Conservation (phyloP, 306 rosid species). For the Oxytropis ochrocephala region DNA sequence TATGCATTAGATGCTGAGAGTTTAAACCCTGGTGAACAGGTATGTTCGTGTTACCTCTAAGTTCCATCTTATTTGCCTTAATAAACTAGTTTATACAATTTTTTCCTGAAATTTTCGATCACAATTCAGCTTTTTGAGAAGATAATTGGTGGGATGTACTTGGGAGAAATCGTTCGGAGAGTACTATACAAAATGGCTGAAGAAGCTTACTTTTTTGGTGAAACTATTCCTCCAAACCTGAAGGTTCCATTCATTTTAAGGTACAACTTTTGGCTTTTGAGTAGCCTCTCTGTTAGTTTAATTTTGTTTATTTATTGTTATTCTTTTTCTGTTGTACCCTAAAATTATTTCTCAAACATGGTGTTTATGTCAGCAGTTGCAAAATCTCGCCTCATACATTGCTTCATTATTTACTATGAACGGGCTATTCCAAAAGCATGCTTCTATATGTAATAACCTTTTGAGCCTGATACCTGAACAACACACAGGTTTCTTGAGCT, state of each 20-base stretch:
- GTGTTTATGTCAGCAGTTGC: background rate
- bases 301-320: background rate
- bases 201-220: conserved; percentile 76
- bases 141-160: conserved; percentile 82
- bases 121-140: conserved; percentile 70
- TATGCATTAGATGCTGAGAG: conserved; percentile 65
- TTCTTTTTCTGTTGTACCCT: background rate
- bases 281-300: background rate
- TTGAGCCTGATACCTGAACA: background rate
- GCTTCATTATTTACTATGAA: background rate
- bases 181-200: conserved; percentile 73
- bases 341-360: background rate
- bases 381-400: background rate
- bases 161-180: conserved; percentile 82
- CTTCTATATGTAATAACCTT: background rate
- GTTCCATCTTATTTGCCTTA: background rate
- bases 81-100: background rate
- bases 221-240: conserved; percentile 59
- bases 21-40: conserved; percentile 91
- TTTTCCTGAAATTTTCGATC: background rate
- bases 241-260: conserved; percentile 60
- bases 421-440: background rate
- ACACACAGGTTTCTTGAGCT: background rate
- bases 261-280: conserved; percentile 23
- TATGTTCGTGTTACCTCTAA: conserved; percentile 10